Evolutionary conservation across 2,329 filamentous ascomycete species (phyloP).

Genomic region (Neopestalotiopsis sp.): DNA sequence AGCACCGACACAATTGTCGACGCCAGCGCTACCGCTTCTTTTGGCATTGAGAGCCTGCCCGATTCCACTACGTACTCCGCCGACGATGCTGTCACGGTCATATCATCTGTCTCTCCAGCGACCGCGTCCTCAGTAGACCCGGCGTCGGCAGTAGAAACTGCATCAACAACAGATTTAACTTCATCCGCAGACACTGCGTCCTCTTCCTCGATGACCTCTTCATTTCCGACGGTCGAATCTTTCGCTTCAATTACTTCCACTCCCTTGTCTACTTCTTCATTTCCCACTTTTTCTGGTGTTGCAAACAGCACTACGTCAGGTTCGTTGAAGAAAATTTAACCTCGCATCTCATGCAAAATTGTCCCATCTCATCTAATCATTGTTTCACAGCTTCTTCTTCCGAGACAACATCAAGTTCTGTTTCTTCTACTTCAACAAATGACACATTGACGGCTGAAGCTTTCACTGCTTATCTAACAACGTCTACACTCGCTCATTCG

Average conservation of each 20-base stretch:
- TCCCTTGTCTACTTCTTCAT: constrained; percentile 19
- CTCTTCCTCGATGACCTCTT: constrained; percentile 22
- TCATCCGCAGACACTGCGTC: constrained; percentile 18
- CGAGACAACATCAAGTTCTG: not conserved
- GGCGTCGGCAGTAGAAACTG: not conserved
- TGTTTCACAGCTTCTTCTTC: not conserved
- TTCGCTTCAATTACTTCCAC: constrained; percentile 22
- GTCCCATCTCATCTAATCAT: not conserved
- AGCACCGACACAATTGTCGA: constrained; percentile 37
- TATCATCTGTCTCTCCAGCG: constrained; percentile 13
- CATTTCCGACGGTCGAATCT: constrained; percentile 23
- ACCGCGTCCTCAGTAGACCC: constrained; percentile 20
- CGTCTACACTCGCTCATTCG: constrained; percentile 22
- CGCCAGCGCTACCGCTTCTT: constrained; percentile 36
- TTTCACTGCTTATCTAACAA: constrained; percentile 20
- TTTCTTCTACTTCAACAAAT: constrained; percentile 19
- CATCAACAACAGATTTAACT: constrained; percentile 3
- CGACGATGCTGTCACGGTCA: constrained; percentile 19
- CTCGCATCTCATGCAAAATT: too few relatives aligned
- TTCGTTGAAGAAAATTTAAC: not conserved
- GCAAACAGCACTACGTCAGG: constrained; percentile 18
- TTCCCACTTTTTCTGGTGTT: constrained; percentile 20
- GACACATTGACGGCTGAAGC: constrained; percentile 18
- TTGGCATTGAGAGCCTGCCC: constrained; percentile 5
- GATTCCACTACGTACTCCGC: not conserved